phyloP scores from a whole-genome alignment of 2,329 filamentous ascomycete species.

The Fusarium luffae region DNA sequence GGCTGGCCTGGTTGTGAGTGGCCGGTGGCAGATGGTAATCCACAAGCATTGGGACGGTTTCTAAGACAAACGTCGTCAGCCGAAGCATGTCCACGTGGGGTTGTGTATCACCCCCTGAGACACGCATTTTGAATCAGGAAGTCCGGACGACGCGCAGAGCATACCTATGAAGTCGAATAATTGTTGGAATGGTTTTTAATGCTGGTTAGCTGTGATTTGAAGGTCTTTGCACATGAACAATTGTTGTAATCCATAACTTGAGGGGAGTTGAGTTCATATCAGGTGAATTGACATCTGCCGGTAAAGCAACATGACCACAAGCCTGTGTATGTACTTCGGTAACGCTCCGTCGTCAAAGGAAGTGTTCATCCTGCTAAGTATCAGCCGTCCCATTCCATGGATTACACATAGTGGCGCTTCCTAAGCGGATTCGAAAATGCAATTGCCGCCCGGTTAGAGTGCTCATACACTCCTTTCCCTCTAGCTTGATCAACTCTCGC shows the following conservation, averaged over 20 bases:
- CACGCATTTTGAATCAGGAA: not conserved
- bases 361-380: not conserved
- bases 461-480: not conserved
- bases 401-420: not conserved
- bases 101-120: not conserved
- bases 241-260: not conserved
- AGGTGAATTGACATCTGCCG: not conserved
- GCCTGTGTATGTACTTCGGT: not conserved
- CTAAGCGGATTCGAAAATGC: not conserved
- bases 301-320: not conserved
- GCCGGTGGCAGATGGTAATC: not conserved
- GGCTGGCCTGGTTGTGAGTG: not conserved
- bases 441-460: not conserved
- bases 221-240: not conserved
- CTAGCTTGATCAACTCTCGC: not conserved
- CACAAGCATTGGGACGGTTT: constrained; percentile 3
- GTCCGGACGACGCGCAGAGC: not conserved
- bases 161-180: not conserved
- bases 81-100: not conserved
- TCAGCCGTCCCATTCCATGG: not conserved
- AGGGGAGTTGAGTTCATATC: not conserved
- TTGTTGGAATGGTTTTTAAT: not conserved
- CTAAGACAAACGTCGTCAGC: not conserved
- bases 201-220: not conserved
- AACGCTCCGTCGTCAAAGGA: not conserved